Percentiles rank a stretch among this genome's conserved stretches.
phyloP scores from a whole-genome alignment of 768 basidiomycete species.

The Clitopilus hobsonii region DNA sequence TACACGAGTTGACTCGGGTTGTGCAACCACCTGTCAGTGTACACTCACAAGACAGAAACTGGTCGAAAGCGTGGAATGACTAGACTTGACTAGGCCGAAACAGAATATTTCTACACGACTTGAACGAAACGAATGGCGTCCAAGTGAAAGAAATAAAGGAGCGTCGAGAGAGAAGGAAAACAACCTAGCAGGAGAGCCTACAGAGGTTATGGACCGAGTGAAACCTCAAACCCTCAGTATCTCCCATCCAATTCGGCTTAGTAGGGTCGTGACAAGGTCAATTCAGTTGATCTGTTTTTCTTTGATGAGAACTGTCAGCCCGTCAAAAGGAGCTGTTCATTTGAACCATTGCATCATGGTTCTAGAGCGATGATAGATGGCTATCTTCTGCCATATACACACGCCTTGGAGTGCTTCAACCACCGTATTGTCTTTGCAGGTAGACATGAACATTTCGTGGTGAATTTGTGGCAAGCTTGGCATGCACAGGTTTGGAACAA shows the following conservation, averaged over 20 bases:
- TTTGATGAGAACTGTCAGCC: conserved; percentile 19
- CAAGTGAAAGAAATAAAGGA: background rate
- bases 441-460: too few relatives aligned
- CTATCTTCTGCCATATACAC: too few relatives aligned
- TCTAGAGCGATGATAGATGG: conserved; percentile 4
- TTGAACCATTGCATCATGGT: background rate
- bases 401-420: too few relatives aligned
- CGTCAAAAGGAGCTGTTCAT: conserved; percentile 5
- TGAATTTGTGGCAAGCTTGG: background rate
- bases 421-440: too few relatives aligned
- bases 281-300: background rate
- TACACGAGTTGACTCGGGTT: too few relatives aligned
- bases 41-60: background rate
- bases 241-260: background rate
- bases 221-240: background rate
- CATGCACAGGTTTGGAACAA: background rate
- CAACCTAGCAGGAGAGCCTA: background rate
- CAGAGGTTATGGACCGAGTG: background rate
- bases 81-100: background rate
- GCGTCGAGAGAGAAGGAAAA: background rate
- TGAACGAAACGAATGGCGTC: background rate
- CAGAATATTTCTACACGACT: background rate
- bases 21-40: background rate
- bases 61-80: background rate
- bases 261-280: background rate